Base-by-base conservation (phyloP, 257 asterid genomes). In the Nemophila menziesii region DNA sequence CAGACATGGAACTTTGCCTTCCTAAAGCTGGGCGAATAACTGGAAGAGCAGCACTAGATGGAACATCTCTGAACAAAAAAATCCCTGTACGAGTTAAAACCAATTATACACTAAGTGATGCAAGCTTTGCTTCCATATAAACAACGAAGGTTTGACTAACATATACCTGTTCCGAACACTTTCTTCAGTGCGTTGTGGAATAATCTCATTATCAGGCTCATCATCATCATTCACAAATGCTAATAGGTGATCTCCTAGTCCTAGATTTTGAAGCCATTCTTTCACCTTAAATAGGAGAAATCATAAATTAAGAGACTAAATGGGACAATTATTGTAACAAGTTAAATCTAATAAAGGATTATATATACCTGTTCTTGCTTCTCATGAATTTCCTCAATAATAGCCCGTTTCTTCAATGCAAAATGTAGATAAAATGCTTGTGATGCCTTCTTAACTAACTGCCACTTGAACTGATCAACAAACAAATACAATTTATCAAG, bases 11-110 rank as follows among this genome's bases (percentile, higher is more conserved):
- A 55, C 75, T 58, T 59, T 89, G 97, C 70, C 90, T 80, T 68
- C 83, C 73, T 29, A 89, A 78, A 37, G 93, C 86, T n/a, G 97
- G 97, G 16, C 95, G 86, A 53, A 89, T 73, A 48, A 89, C 75
- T 70, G 95, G 86, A 49, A 89, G 70, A 33, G 95, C 97, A 14
- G 97, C 97, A 70, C 72, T 84, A 60, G 97, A 89, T 33, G 97
- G 97, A 46, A 89, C 97, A 80, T 84, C 95, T 83, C 97, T 89
- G 93, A 78, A 89, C 95, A 5, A 89, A 89, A 80, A 84, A 89
- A 89, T 55, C 67, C 74, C 94, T 78, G 92, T 90, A 72, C 78
- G 96, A 76, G 81, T 66, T 48, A 70, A n/a, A 73, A 67, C 70
- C 54, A 63, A 79, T 85, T 73, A 81, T 76, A 75, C 72, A 62